phyloP scores from a whole-genome alignment of 2,329 filamentous ascomycete genomes.

The Ophiosphaerella narmari region DNA sequence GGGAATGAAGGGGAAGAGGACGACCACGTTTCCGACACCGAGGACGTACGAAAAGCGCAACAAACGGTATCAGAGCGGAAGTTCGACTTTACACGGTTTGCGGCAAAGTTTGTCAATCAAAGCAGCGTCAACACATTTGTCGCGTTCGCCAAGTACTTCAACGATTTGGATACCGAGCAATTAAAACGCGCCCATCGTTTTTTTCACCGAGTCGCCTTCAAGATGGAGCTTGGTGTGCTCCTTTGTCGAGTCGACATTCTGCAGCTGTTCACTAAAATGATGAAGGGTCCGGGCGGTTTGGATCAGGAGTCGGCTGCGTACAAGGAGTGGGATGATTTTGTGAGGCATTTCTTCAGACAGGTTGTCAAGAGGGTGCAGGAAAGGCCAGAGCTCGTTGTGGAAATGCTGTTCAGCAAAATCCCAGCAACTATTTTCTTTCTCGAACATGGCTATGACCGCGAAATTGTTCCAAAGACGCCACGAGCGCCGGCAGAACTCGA shows the following conservation, averaged over 20 bases:
- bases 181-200: slow-evolving; percentile 92
- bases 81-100: slow-evolving; percentile 89
- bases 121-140: slow-evolving; percentile 88
- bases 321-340: slow-evolving; percentile 89
- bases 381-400: slow-evolving; percentile 81
- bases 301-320: slow-evolving; percentile 69
- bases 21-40: slow-evolving; percentile 59
- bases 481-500: slow-evolving; percentile 80
- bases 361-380: slow-evolving; percentile 85
- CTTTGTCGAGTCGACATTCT: slow-evolving; percentile 92
- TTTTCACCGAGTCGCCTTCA: slow-evolving; percentile 92
- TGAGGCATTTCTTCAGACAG: slow-evolving; percentile 80
- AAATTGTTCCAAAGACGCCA: slow-evolving; percentile 67
- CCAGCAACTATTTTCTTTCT: slow-evolving; percentile 82
- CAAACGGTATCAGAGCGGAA: slow-evolving; percentile 79
- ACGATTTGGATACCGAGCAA: slow-evolving; percentile 77
- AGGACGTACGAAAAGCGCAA: slow-evolving; percentile 74
- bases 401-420: slow-evolving; percentile 94
- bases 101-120: slow-evolving; percentile 79
- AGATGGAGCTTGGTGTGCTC: slow-evolving; percentile 87
- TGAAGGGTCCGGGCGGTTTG: slow-evolving; percentile 82
- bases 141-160: slow-evolving; percentile 76
- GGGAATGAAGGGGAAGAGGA: slow-evolving; percentile 59
- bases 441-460: slow-evolving; percentile 87
- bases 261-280: slow-evolving; percentile 83